Evolutionary conservation across 805 yeast species (phyloP), one percentile per base, ranked within the genome.

Genomic region (Yarrowia yakushimensis): DNA sequence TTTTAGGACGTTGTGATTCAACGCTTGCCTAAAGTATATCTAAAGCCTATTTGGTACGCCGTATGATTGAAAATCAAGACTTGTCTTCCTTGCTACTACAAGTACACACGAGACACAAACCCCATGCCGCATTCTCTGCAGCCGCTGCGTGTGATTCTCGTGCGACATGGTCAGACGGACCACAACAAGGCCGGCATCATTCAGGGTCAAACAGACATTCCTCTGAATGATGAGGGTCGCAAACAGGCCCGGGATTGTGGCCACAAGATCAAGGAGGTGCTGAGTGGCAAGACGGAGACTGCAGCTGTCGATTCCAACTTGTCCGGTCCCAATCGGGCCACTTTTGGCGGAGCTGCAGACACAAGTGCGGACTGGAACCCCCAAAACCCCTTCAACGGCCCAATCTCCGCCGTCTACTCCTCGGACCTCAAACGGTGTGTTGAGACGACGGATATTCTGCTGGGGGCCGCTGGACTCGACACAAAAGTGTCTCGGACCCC

Each of bases 141-240:
- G 7, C 42, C 45, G 1, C 61, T 68, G n/a, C 46, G 62, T n/a
- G 50, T 68, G 13, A 37, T 67, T 23, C 72, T 89, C 5, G 82
- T 90, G 4, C 82, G 97, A 69, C 97, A 90, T 68, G 97, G 96
- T 1, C 94, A 87, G 71, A 90, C 97, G 0, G 85, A 85, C 63
- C 85, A 86, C 72, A 90, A 90, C 70, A 78, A 79, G 37, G 70
- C 80, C 60, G 86, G 84, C 73, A 86, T 87, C 54, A 73, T 90
- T 37, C 97, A 90, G 73, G 97, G 97, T 0, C 96, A 90, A 69
- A 69, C 55, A 46, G 86, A 90, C 69, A 82, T 85, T 4, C 80
- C 82, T 18, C 70, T 90, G 62, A 89, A 89, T 69, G 80, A 74
- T 0, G 78, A 76, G 3, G 96, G 97, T 0, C 63, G 69, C 2